Base-by-base conservation (phyloP, 179 eudicot genomes). In the Beta macrorhiza region DNA sequence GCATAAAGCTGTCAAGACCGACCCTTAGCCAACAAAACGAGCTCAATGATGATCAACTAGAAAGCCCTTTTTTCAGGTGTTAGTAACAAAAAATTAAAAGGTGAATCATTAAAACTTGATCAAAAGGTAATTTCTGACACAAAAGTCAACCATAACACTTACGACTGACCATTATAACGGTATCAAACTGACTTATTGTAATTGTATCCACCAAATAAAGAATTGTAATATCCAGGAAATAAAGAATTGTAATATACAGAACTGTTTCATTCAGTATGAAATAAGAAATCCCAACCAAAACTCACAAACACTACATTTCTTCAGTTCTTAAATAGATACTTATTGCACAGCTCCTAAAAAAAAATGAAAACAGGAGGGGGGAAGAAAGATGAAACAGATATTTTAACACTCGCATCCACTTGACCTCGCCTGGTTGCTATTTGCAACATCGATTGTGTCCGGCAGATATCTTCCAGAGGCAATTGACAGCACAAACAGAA, bases 361-460 rank as follows among this genome's bases (percentile, higher is more conserved):
- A 37, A 52, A 52, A 53, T 45, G 6, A 68, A 42, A 42, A 47
- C 12, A 16, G 42, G 17, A 29, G 20, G 14, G 11, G 59, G 7
- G 56, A 17, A 12, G 2, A 10, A 7, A 1, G 14, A 5, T 3
- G 5, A 13, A 3, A 53, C 19, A 14, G 1, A 0, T 15, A 20
- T 22, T 29, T 87, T 80, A 93, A 80, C 98, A 93, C 76, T 90
- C 93, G 72, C 98, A 93, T 64, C 97, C 98, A 63, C 86, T 83
- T 65, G 98, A 84, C 76, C 91, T 91, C 83, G 80, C 88, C 83
- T 93, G 98, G 83, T 90, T 92, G 88, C 87, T 89, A 77, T 81
- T 84, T 10, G 72, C 95, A 70, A 93, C 98, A 70, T 93, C 97
- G 73, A 93, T 93, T 77, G 97, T 93, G 80, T 93, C 97, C 42